Base-by-base conservation (phyloP, 352 stramenopile species). In the Phytophthora melonis region DNA sequence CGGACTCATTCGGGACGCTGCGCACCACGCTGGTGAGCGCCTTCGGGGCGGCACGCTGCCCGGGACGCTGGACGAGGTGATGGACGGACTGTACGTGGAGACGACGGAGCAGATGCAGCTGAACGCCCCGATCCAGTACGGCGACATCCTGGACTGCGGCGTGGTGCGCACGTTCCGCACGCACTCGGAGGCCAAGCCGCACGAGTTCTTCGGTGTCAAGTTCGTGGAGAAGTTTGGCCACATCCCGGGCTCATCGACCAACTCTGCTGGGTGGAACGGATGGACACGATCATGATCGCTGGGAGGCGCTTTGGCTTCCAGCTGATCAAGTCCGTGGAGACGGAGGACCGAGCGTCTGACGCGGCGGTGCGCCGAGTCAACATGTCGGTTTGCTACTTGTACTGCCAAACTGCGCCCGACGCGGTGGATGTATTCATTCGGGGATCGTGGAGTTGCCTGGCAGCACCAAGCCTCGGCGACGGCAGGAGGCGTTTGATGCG, bases 321-420 rank as follows among this genome's bases (percentile, higher is more conserved):
- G 36, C 65, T 92, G 32, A 66, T 92, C 55, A 92, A 92, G 75
- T 86, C 81, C 1, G 78, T 90, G n/a, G 81, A 85, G 53, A 77
- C 78, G 14, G 79, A 75, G 43, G 68, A 74, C 30, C 25, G 52
- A 0, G 54, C 19, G 19, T 61, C 70, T 5, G 58, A 80, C 16
- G 58, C 58, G 16, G 70, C 69, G 8, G 59, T 74, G 27, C 80
- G 68, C 0, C 76, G 73, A 43, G 69, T 88, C 58, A 81, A 84
- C 54, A 77, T 90, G 59, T 92, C 85, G 21, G 70, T 89, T 18
- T 92, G 85, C 57, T 92, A 91, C 67, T 30, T 92, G 58, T 92
- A 91, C 69, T 80, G 77, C 30, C 82, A 91, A 55, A 43, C 75
- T 47, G 63, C 70, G 5, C 66, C 58, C 5, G 78, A 87, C 21